Conservation (phyloP, 1,284 basidiomycete genomes). For the Erythrobasidium hasegawianum region DNA sequence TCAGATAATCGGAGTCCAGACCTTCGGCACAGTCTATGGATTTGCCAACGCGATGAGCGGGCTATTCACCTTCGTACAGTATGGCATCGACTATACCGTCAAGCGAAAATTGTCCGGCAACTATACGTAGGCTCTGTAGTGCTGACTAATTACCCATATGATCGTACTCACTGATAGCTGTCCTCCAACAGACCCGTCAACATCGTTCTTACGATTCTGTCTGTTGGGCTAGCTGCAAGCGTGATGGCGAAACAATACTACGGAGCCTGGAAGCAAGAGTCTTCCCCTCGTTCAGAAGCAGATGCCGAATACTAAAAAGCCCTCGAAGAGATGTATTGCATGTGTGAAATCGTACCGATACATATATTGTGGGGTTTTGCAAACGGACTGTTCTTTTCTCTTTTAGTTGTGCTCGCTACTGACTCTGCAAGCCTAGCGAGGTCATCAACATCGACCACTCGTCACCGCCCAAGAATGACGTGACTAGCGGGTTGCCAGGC, state of each 20-base stretch:
- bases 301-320: too few relatives aligned
- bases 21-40: conserved; percentile 42
- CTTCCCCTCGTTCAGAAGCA: too few relatives aligned
- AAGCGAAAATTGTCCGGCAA: conserved; percentile 47
- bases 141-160: not conserved
- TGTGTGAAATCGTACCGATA: too few relatives aligned
- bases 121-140: conserved; percentile 40
- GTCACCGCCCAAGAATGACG: conserved; percentile 26
- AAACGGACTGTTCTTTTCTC: too few relatives aligned
- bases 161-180: not conserved
- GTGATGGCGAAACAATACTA: conserved; percentile 29
- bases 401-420: too few relatives aligned
- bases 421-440: conserved; percentile 20
- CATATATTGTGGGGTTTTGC: too few relatives aligned
- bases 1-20: conserved; percentile 43
- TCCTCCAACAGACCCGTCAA: conserved; percentile 14
- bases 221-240: conserved; percentile 6
- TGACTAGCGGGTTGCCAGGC: conserved; percentile 31
- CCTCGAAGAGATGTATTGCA: too few relatives aligned
- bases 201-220: conserved; percentile 1
- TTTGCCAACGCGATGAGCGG: conserved; percentile 50
- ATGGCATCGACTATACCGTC: conserved; percentile 49
- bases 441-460: conserved; percentile 33
- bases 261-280: not conserved
- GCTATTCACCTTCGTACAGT: conserved; percentile 48